Base-by-base conservation (phyloP, 139 green algal species). In the Gonium pectorale region DNA sequence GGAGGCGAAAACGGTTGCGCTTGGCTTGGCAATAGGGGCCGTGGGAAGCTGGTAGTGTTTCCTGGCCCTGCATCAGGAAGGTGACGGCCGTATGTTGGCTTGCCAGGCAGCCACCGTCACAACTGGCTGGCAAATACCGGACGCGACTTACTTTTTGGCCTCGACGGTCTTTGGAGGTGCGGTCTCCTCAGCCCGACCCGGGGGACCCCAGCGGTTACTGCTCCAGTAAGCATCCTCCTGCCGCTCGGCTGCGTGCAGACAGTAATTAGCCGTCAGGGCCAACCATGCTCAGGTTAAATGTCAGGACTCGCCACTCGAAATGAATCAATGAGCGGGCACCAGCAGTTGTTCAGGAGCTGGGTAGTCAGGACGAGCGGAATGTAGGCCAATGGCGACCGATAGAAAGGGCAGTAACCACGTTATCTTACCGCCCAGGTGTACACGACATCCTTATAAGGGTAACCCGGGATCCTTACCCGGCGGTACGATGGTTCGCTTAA, bases 1-100 rank as follows among this genome's bases (percentile, higher is more conserved):
- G 0, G 88, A 83, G 29, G 80, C 86, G 67, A 90, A 92, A 11
- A 90, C 88, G 4, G 33, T 41, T 4, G 51, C 52, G n/a, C 85
- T 69, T 15, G 88, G 88, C 46, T 85, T 70, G 38, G 40, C 66
- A 2, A 92, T 83, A 0, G 83, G 74, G 4, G 44, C 49, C 11
- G 56, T 37, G 8, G 80, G 84, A 54, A 56, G 37, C 75, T 92
- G 88, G 85, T 90, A 92, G 54, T 87, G 68, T 51, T 87, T 92
- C 40, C 84, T 79, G 17, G 80, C 80, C 80, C 88, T 92, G 84
- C 68, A 62, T 11, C 0, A 59, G 17, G 56, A 43, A 27, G 26
- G 35, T 66, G 19, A 17, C 2, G 2, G 24, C 15, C 40, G 24
- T 59, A 59, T 13, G 49, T 26, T 59, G 17, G 49, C 49, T 17